Evolutionary conservation across 2,329 filamentous ascomycete species (phyloP).

Genomic region (Cladosporium colombiae): DNA sequence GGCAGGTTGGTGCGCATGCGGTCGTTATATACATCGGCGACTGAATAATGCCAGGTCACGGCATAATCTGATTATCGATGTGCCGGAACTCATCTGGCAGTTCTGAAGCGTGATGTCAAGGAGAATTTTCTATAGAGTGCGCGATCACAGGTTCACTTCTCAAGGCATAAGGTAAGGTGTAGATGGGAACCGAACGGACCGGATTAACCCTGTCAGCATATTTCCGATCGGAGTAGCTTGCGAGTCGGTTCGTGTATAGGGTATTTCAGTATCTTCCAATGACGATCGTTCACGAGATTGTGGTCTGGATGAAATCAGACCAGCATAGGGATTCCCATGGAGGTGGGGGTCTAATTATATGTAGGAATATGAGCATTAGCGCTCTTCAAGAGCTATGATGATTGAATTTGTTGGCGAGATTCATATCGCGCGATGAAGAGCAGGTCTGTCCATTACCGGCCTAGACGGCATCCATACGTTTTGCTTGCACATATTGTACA

Average conservation of each 20-base stretch:
- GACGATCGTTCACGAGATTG: not conserved
- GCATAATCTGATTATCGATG: not conserved
- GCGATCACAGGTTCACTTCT: not conserved
- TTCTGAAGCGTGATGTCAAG: not conserved
- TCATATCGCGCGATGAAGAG: not conserved
- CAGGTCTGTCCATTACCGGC: not conserved
- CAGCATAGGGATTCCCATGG: not conserved
- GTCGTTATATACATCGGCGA: not conserved
- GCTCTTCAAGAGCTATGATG: not conserved
- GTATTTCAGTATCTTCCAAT: too few relatives aligned
- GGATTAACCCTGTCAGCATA: not conserved
- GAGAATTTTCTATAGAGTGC: not conserved
- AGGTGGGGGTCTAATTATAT: not conserved
- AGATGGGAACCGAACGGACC: not conserved
- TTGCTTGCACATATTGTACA: not conserved
- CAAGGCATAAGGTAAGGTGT: not conserved
- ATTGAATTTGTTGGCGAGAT: not conserved
- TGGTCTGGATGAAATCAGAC: not conserved
- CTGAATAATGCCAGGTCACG: not conserved
- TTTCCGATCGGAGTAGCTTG: not conserved
- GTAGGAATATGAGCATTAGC: not conserved
- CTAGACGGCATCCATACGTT: not conserved
- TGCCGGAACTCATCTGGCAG: too few relatives aligned
- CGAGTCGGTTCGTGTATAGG: not conserved
- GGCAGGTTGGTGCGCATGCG: not conserved